phyloP scores from a whole-genome alignment of 371 early-diverging fungal species.

The Batkoa obscura region DNA sequence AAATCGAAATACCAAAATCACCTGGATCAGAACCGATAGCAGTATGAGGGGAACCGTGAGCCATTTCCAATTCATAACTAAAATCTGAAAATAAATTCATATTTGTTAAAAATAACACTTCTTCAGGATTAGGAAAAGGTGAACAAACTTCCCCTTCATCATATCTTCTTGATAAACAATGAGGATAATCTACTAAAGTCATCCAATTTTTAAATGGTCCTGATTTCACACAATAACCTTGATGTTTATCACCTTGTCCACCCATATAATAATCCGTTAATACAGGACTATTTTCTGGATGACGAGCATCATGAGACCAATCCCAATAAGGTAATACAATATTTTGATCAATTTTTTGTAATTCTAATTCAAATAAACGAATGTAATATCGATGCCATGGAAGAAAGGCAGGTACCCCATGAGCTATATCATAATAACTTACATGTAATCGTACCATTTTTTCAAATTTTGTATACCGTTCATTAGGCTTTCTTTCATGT shows the following conservation, averaged over 20 bases:
- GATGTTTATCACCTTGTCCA: not conserved
- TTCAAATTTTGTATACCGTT: not conserved
- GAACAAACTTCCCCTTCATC: not conserved
- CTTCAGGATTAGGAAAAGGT: not conserved
- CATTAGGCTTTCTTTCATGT: not conserved
- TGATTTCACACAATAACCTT: not conserved
- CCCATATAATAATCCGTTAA: not conserved
- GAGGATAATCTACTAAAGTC: slow-evolving; percentile 7
- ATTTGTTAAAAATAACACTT: not conserved
- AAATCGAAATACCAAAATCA: not conserved
- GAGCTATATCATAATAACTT: not conserved
- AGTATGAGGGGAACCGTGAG: not conserved
- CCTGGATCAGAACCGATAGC: not conserved
- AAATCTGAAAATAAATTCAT: not conserved
- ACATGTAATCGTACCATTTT: not conserved
- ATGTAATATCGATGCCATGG: slow-evolving; percentile 3
- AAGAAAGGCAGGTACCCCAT: not conserved
- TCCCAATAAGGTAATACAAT: slow-evolving; percentile 4
- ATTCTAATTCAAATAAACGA: not conserved
- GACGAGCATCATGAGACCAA: not conserved
- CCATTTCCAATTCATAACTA: not conserved
- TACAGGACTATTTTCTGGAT: not conserved
- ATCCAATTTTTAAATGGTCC: not conserved
- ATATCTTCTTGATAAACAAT: not conserved
- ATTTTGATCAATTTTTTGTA: not conserved